Conservation (phyloP, 2,329 filamentous ascomycete species). For the Aspergillus niger region DNA sequence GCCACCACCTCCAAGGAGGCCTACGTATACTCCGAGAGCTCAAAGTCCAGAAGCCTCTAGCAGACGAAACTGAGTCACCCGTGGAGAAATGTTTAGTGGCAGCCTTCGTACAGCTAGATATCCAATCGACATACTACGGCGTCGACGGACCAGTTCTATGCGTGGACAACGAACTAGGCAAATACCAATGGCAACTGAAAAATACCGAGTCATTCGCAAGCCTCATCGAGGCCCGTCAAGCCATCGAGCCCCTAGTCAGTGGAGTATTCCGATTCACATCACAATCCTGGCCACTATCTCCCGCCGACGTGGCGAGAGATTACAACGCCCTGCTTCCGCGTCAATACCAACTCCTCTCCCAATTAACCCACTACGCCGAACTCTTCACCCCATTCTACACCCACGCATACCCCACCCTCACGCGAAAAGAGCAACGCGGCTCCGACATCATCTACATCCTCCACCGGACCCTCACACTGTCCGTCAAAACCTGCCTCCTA, state of each 20-base stretch:
- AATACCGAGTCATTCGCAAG: not conserved
- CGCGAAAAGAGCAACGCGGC: not conserved
- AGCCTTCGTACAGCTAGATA: slow-evolving; percentile 8
- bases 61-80: not conserved
- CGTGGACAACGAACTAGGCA: not conserved
- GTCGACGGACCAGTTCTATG: not conserved
- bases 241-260: slow-evolving; percentile 1
- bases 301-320: not conserved
- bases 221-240: not conserved
- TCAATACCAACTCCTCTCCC: not conserved
- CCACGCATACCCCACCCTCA: not conserved
- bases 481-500: not conserved
- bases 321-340: not conserved
- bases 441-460: slow-evolving; percentile 1
- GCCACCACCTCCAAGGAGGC: slow-evolving; percentile 7
- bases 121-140: slow-evolving; percentile 1
- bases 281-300: not conserved
- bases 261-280: not conserved
- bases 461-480: not conserved
- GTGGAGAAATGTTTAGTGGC: slow-evolving; percentile 4
- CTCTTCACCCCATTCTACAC: not conserved
- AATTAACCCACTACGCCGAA: not conserved
- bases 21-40: not conserved
- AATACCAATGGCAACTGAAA: not conserved
- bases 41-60: not conserved